phyloP scores from a whole-genome alignment of 1,139 yeast genomes.

The Protomyces gravidus region DNA sequence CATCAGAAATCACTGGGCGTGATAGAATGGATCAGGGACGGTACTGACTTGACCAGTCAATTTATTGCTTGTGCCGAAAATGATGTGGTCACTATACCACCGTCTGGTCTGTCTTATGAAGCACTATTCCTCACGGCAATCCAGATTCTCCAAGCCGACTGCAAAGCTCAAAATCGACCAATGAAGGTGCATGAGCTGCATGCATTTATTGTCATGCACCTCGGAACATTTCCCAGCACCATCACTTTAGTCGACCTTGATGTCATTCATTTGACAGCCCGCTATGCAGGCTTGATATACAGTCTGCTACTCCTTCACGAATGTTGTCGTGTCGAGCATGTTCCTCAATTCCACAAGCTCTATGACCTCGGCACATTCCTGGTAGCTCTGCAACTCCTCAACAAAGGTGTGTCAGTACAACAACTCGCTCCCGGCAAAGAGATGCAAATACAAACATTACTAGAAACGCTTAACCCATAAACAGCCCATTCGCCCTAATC shows the following conservation, averaged over 20 bases:
- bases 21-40: background rate
- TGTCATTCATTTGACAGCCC: background rate
- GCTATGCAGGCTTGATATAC: background rate
- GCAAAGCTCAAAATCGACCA: background rate
- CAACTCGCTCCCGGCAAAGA: background rate
- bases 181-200: background rate
- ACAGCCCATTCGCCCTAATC: background rate
- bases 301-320: background rate
- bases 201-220: background rate
- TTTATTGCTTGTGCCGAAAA: background rate
- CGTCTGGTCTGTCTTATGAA: background rate
- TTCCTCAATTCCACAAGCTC: background rate
- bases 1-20: background rate
- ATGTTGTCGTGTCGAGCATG: background rate
- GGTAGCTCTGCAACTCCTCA: background rate
- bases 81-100: background rate
- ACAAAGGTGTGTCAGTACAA: background rate
- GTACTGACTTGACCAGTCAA: background rate
- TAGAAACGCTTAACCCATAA: background rate
- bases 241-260: background rate
- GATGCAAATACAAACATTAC: background rate
- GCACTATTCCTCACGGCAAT: background rate
- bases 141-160: background rate
- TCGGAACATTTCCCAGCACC: background rate
- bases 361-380: background rate